These are phyloP conservation scores for Brassica hybrid DNA, from an alignment of 441 rosid genomes.

Conservation along the genomic window DNA sequence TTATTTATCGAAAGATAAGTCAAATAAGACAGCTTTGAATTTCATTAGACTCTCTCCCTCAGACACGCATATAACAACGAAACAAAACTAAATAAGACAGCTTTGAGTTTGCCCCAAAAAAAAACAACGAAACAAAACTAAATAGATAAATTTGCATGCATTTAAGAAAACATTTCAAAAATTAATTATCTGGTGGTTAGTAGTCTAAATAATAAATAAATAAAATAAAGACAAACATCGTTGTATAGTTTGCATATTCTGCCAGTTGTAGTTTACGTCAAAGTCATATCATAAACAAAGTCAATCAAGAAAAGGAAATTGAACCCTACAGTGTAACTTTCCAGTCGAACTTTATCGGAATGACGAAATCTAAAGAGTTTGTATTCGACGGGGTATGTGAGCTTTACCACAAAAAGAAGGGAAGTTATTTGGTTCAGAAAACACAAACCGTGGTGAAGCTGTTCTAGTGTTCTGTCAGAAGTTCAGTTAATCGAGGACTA, in stretches of 20 bases:
- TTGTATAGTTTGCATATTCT: not conserved
- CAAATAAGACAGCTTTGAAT: not conserved
- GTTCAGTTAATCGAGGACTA: slow-evolving; percentile 60
- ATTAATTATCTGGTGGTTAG: too few relatives aligned
- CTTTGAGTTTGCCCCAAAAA: not conserved
- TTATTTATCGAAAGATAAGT: not conserved
- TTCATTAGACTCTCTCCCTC: not conserved
- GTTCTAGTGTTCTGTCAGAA: slow-evolving; percentile 56
- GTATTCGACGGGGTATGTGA: slow-evolving; percentile 54
- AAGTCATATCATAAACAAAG: not conserved
- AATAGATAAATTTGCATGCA: not conserved
- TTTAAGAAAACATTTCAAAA: too few relatives aligned
- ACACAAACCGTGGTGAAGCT: slow-evolving; percentile 76
- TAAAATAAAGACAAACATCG: not conserved
- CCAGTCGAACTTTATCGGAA: slow-evolving; percentile 66
- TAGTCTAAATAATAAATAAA: too few relatives aligned
- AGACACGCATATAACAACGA: not conserved
- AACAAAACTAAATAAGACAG: not conserved
- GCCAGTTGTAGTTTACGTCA: not conserved
- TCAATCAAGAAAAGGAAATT: slow-evolving; percentile 45
- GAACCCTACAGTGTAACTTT: slow-evolving; percentile 63
- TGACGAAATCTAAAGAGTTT: slow-evolving; percentile 57
- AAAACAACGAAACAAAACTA: too few relatives aligned
- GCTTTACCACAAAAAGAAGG: slow-evolving; percentile 65
- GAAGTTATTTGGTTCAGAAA: slow-evolving; percentile 61